Conservation (phyloP, 2,329 filamentous ascomycete genomes). For the Biscogniauxia mediterranea region DNA sequence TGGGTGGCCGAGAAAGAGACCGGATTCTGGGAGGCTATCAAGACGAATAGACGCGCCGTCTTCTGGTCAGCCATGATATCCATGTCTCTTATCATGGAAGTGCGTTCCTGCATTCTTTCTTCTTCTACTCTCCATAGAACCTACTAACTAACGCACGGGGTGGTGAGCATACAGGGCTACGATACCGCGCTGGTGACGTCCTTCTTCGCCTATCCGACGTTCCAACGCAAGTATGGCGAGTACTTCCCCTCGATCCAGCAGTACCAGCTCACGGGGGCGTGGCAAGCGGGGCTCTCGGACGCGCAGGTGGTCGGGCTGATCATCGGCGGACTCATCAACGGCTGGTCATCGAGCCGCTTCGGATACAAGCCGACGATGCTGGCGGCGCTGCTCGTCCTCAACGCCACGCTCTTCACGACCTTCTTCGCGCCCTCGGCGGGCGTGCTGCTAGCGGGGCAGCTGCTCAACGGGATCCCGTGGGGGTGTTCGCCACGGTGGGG, state of each 20-base stretch:
- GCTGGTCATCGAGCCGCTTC: slow-evolving; percentile 36
- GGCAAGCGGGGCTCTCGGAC: slow-evolving; percentile 40
- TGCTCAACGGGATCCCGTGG: slow-evolving; percentile 38
- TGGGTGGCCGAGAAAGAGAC: not conserved
- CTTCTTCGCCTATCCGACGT: slow-evolving; percentile 1
- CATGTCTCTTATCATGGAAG: not conserved
- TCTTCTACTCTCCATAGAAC: not conserved
- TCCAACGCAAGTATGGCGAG: slow-evolving; percentile 2
- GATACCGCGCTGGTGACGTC: not conserved
- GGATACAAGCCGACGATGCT: slow-evolving; percentile 38
- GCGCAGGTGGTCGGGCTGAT: slow-evolving; percentile 36
- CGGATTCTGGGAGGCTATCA: slow-evolving; percentile 2
- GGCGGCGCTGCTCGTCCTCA: slow-evolving; percentile 31
- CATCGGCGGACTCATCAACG: slow-evolving; percentile 40
- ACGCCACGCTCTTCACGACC: slow-evolving; percentile 36
- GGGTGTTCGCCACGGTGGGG: slow-evolving; percentile 35
- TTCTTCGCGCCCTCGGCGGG: slow-evolving; percentile 35
- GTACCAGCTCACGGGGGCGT: slow-evolving; percentile 39
- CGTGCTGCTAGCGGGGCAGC: slow-evolving; percentile 33
- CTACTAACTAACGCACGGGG: not conserved
- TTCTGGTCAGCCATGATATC: not conserved
- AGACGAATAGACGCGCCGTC: slow-evolving; percentile 5
- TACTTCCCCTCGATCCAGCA: slow-evolving; percentile 5
- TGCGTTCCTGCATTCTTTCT: not conserved
- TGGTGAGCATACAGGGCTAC: not conserved